Evolutionary conservation across 2,329 filamentous ascomycete species (phyloP).

Genomic region (Aspergillus vadensis): DNA sequence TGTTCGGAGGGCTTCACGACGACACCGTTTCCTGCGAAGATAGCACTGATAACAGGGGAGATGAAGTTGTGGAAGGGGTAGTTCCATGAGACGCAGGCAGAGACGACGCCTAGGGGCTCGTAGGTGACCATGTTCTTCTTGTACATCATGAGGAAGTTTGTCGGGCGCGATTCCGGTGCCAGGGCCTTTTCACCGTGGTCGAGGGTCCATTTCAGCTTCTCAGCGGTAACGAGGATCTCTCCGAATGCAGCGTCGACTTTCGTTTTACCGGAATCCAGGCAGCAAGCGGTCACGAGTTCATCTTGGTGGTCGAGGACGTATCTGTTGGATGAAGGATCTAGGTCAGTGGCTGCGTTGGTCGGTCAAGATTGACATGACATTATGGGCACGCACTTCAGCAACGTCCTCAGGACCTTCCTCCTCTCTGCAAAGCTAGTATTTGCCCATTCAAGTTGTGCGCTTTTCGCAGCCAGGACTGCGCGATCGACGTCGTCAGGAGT

Average conservation of each 20-base stretch:
- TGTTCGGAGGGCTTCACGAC: constrained; percentile 94
- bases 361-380: not conserved
- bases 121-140: constrained; percentile 90
- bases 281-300: constrained; percentile 79
- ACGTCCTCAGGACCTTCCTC: constrained; percentile 74
- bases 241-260: constrained; percentile 91
- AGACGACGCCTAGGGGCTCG: constrained; percentile 89
- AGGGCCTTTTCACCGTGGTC: constrained; percentile 84
- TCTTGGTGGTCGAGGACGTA: constrained; percentile 88
- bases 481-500: constrained; percentile 77
- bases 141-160: constrained; percentile 91
- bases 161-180: constrained; percentile 70
- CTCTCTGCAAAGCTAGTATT: constrained; percentile 76
- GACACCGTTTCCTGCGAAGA: constrained; percentile 90
- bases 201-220: constrained; percentile 95
- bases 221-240: constrained; percentile 89
- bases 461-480: constrained; percentile 70
- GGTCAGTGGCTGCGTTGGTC: not conserved
- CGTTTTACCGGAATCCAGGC: constrained; percentile 93
- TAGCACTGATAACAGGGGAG: constrained; percentile 82
- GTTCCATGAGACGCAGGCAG: constrained; percentile 95
- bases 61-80: constrained; percentile 95
- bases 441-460: constrained; percentile 77
- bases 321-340: constrained; percentile 32
- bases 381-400: constrained; percentile 61